phyloP scores from a whole-genome alignment of 2,329 filamentous ascomycete species.

The Corinectria fuckeliana region DNA sequence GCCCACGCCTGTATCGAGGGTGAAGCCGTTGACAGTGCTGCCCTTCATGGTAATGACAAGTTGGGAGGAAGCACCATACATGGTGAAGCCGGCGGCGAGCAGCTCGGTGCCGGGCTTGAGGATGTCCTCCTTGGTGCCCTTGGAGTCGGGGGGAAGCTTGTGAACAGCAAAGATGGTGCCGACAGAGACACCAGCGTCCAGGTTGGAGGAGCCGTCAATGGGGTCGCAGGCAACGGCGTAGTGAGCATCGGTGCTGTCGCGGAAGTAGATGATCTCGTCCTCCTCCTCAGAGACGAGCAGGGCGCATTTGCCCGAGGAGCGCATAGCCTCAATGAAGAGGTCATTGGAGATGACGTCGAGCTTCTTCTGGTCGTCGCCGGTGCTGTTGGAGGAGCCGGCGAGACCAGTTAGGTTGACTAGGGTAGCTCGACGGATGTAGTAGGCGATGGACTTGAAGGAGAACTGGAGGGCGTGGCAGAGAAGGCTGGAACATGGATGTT shows the following conservation, averaged over 20 bases:
- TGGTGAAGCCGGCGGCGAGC: slow-evolving; percentile 96
- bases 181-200: slow-evolving; percentile 96
- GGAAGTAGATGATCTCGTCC: slow-evolving; percentile 89
- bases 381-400: slow-evolving; percentile 92
- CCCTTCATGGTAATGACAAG: slow-evolving; percentile 97
- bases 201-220: slow-evolving; percentile 96
- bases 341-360: slow-evolving; percentile 99
- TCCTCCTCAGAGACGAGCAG: slow-evolving; percentile 98
- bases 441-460: slow-evolving; percentile 99
- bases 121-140: slow-evolving; percentile 82
- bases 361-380: slow-evolving; percentile 99
- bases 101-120: slow-evolving; percentile 90
- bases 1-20: slow-evolving; percentile 92
- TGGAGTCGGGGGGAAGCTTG: slow-evolving; percentile 80
- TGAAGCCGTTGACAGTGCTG: slow-evolving; percentile 94
- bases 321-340: slow-evolving; percentile 95
- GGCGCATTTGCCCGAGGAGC: slow-evolving; percentile 86
- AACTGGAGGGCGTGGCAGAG: slow-evolving; percentile 98
- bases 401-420: slow-evolving; percentile 95
- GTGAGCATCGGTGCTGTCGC: slow-evolving; percentile 74
- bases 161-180: slow-evolving; percentile 97
- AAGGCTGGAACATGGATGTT: slow-evolving; percentile 62
- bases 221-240: slow-evolving; percentile 98
- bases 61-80: slow-evolving; percentile 98
- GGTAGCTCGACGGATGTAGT: slow-evolving; percentile 96